Evolutionary conservation across 2,329 filamentous ascomycete species (phyloP), one percentile per base, ranked within the genome.

Genomic region (Aureobasidium lini): DNA sequence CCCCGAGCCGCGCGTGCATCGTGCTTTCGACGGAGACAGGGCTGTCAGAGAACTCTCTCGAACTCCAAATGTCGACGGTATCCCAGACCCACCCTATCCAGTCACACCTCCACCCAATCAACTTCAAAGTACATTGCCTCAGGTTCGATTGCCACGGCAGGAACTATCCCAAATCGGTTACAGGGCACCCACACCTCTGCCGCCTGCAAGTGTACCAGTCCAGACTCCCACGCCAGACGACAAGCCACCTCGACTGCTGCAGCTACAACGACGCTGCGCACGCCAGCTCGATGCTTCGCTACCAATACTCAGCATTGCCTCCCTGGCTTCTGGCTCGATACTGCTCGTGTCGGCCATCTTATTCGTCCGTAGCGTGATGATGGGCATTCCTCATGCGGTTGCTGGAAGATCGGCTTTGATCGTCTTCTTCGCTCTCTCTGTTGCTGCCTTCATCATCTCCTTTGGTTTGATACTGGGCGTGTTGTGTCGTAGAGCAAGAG

Each of bases 21-120:
- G 10, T 7, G 10, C 16, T n/a, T 7, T n/a, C n/a, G 42, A 46
- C 8, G 9, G 9, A 11, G 42, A 15, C 16, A 28, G 16, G 10
- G 42, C 10, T 7, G 15, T 7, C 15, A 42, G 13, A 16, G 10
- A 5, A 44, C 18, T 15, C 1, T 18, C 7, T 23, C 42, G 9
- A 23, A 10, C 18, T 44, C 42, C n/a, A 18, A 7, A 9, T 44
- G 13, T 32, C 44, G 23, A 32, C 6, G 34, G 43, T 15, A 29
- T 32, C 8, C 52, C n/a, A 36, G n/a, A 36, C 28, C 54, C 54
- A 18, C 54, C 54, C 6, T 57, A 57, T n/a, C 54, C 54, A 13
- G 43, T 48, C 7, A 57, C 54, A 8, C 54, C 54, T 5, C 54
- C 54, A 18, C 34, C 32, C 3, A 23, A 56, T 32, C 42, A 34